Conservation (phyloP, 345 rosid species). For the Acer saccharum region DNA sequence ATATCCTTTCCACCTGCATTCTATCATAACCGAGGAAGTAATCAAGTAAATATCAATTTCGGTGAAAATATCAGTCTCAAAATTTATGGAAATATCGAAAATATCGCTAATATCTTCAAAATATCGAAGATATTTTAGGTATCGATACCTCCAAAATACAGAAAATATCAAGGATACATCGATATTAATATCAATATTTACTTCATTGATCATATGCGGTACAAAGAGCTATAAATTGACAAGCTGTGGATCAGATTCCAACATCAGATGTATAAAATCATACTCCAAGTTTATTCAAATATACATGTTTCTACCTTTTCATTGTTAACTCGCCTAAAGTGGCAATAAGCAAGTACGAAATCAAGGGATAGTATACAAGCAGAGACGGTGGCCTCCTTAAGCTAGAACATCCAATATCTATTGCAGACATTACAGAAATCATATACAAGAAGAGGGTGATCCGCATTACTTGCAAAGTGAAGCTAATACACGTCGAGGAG, state of each 20-base stretch:
- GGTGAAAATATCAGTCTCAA: no score
- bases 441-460: not conserved
- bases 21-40: not conserved
- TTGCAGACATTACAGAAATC: not conserved
- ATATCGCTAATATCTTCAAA: no score
- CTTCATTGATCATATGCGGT: no score
- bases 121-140: no score
- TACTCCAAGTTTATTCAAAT: not conserved
- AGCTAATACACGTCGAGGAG: constrained; percentile 83
- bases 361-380: not conserved
- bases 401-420: not conserved
- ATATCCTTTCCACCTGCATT: not conserved
- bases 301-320: not conserved
- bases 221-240: not conserved
- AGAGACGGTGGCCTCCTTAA: not conserved
- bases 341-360: not conserved
- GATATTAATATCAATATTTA: no score
- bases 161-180: no score
- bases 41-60: no score
- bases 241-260: not conserved
- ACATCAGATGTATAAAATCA: not conserved
- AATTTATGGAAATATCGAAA: no score
- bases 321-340: not conserved
- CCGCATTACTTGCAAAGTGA: constrained; percentile 70
- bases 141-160: no score